phyloP scores from a whole-genome alignment of 2,329 filamentous ascomycete species.

The Monosporascus sp. region DNA sequence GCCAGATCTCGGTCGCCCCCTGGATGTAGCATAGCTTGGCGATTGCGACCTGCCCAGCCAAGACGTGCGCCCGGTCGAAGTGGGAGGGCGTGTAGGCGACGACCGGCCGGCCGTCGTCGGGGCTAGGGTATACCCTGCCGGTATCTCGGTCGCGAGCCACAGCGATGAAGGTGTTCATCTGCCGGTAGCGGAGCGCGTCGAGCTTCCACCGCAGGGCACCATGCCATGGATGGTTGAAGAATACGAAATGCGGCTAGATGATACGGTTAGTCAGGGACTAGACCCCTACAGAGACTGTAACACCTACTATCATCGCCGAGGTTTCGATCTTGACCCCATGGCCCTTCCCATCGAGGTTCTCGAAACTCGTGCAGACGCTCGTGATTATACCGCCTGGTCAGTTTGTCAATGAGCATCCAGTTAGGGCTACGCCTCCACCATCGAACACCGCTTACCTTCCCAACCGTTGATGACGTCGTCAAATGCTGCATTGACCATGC shows the following conservation, averaged over 20 bases:
- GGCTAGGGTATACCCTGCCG: conserved; percentile 69
- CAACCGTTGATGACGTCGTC: conserved; percentile 65
- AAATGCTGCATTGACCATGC: conserved; percentile 55
- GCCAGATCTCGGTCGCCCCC: conserved; percentile 76
- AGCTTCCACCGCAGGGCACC: conserved; percentile 67
- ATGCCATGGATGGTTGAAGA: conserved; percentile 62
- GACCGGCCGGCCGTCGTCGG: conserved; percentile 56
- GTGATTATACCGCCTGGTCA: conserved; percentile 68
- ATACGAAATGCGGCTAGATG: conserved; percentile 55
- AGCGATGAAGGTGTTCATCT: conserved; percentile 67
- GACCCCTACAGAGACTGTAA: too few relatives aligned
- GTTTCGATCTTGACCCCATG: conserved; percentile 81
- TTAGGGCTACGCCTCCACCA: background rate
- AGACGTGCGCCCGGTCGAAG: conserved; percentile 66
- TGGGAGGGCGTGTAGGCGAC: conserved; percentile 66
- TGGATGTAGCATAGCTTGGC: conserved; percentile 73
- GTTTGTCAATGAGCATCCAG: conserved; percentile 21
- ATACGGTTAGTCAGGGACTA: too few relatives aligned
- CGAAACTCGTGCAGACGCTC: conserved; percentile 67
- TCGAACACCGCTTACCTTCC: conserved; percentile 40
- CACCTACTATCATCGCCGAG: conserved; percentile 59
- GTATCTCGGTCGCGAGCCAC: conserved; percentile 71
- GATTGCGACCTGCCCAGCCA: conserved; percentile 66
- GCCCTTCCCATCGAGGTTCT: conserved; percentile 73
- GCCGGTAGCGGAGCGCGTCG: conserved; percentile 60